Conservation (phyloP, 495 filamentous ascomycete species). For the Daldinia childiae region DNA sequence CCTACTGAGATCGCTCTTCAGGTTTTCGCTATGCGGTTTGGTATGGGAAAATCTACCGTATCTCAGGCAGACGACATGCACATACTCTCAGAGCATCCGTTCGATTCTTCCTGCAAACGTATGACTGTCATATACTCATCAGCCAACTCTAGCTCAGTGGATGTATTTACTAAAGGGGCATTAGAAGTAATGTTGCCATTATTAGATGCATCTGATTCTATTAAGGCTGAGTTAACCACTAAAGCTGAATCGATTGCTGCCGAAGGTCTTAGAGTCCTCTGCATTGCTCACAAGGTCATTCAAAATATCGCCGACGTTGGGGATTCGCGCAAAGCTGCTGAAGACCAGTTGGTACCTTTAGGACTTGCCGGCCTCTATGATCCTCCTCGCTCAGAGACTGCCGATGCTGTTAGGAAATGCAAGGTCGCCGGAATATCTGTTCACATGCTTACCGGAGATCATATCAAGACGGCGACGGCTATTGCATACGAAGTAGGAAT, state of each 20-base stretch:
- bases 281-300: constrained; percentile 54
- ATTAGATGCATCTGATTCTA: constrained; percentile 42
- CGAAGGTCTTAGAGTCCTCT: constrained; percentile 67
- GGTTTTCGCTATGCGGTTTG: constrained; percentile 52
- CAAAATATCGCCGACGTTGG: constrained; percentile 39
- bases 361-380: constrained; percentile 79
- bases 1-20: constrained; percentile 68
- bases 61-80: constrained; percentile 36
- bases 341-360: constrained; percentile 67
- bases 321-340: constrained; percentile 60
- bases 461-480: constrained; percentile 68
- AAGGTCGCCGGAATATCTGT: constrained; percentile 66
- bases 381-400: constrained; percentile 74
- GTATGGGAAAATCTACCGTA: constrained; percentile 42
- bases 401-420: constrained; percentile 61
- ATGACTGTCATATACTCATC: constrained; percentile 65
- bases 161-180: constrained; percentile 67
- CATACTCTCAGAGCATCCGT: constrained; percentile 64
- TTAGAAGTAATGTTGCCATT: constrained; percentile 62
- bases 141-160: constrained; percentile 37
- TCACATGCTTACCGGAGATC: constrained; percentile 74
- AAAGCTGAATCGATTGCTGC: constrained; percentile 62
- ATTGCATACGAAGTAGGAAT: constrained; percentile 65
- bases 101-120: constrained; percentile 69
- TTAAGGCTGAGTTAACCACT: constrained; percentile 46